Percentiles rank a stretch among this genome's conserved stretches.
These are phyloP conservation scores for Haplosporangium sp. DNA, from an alignment of 371 early-diverging fungal genomes.

Conservation along the genomic window DNA sequence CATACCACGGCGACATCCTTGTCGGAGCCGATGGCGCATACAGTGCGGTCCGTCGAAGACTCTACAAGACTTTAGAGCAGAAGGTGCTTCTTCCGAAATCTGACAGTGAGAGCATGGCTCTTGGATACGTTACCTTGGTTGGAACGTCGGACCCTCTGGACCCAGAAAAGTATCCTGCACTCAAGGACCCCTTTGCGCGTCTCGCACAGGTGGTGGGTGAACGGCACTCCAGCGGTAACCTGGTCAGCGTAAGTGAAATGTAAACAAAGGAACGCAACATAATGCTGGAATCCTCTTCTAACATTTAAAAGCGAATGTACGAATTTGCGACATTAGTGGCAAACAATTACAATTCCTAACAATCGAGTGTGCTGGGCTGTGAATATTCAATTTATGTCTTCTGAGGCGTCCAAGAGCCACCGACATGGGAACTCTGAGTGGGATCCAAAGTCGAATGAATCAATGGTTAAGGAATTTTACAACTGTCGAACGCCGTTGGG, in stretches of 20 bases:
- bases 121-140: constrained; percentile 14
- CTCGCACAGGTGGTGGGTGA: constrained; percentile 7
- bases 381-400: too few species aligned
- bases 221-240: too few species aligned
- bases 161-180: constrained; percentile 14
- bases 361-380: too few species aligned
- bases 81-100: not conserved
- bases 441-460: constrained; percentile 1
- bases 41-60: constrained; percentile 11
- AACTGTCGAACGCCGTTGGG: constrained; percentile 7
- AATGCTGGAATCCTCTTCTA: too few species aligned
- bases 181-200: not conserved
- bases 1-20: constrained; percentile 18
- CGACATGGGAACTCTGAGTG: constrained; percentile 23
- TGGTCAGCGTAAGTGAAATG: too few species aligned
- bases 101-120: constrained; percentile 8
- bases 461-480: not conserved
- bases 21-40: constrained; percentile 28
- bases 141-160: constrained; percentile 26
- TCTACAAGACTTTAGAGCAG: constrained; percentile 10
- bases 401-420: too few species aligned
- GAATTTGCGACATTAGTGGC: too few species aligned
- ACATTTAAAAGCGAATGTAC: too few species aligned
- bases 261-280: too few species aligned
- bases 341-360: too few species aligned